Percentiles rank a stretch among this genome's conserved stretches.
Evolutionary conservation across 208 protist genomes (phyloP).

Genomic region (Balamuthia mandrillaris): DNA sequence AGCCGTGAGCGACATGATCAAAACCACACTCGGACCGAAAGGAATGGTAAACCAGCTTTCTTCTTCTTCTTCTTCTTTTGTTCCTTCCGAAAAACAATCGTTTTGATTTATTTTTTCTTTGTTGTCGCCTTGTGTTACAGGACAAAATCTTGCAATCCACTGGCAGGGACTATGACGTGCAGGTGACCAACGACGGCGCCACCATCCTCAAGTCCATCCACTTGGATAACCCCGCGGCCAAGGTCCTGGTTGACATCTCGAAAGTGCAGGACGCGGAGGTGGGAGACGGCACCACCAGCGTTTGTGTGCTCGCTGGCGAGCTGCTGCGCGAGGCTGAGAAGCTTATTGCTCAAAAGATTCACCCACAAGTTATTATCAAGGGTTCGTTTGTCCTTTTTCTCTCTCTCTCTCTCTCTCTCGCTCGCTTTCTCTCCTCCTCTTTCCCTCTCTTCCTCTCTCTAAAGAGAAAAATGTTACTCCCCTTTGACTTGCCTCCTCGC

Average conservation of each 20-base stretch:
- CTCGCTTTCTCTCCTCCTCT: too few species aligned
- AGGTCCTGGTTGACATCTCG: slow-evolving; percentile 97
- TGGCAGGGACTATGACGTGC: slow-evolving; percentile 67
- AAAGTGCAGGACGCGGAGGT: slow-evolving; percentile 99
- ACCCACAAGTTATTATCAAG: slow-evolving; percentile 97
- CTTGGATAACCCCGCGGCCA: slow-evolving; percentile 98
- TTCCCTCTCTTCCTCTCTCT: background rate
- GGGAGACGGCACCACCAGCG: slow-evolving; percentile 99
- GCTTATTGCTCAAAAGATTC: slow-evolving; percentile 93
- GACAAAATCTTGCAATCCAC: slow-evolving; percentile 88
- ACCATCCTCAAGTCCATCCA: slow-evolving; percentile 98
- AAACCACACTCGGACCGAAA: slow-evolving; percentile 98
- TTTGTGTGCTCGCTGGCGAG: slow-evolving; percentile 97
- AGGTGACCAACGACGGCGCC: slow-evolving; percentile 99
- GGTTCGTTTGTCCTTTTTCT: slow-evolving; percentile 39
- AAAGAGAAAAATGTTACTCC: slow-evolving; percentile 28
- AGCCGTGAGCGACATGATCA: slow-evolving; percentile 95
- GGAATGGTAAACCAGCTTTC: slow-evolving; percentile 87
- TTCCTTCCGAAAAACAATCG: background rate
- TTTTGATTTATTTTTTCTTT: background rate
- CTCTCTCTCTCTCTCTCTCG: too few species aligned
- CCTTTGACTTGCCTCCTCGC: background rate
- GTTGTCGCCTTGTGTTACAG: slow-evolving; percentile 24
- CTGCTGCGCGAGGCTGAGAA: slow-evolving; percentile 98
- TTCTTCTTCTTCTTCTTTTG: background rate